Evolutionary conservation across 257 asterid genomes (phyloP).

Genomic region (Solanum chiquidenum): DNA sequence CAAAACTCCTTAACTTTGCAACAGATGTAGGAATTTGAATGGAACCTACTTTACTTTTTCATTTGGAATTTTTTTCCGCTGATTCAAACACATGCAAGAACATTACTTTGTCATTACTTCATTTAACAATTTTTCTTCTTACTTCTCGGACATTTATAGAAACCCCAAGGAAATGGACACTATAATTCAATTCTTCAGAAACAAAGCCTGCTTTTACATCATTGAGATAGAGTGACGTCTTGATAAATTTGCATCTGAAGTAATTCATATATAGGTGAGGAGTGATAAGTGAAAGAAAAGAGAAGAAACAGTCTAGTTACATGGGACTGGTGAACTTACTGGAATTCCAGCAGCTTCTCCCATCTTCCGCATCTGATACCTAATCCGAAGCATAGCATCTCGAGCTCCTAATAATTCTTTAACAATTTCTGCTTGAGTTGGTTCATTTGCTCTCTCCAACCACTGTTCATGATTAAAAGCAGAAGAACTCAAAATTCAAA

Average conservation of each 20-base stretch:
- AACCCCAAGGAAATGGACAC: not conserved
- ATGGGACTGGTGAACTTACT: conserved; percentile 29
- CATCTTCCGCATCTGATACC: conserved; percentile 78
- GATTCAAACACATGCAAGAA: not conserved
- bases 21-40: not conserved
- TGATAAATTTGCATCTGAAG: not conserved
- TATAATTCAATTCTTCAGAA: not conserved
- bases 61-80: not conserved
- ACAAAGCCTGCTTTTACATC: not conserved
- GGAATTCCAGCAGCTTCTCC: conserved; percentile 96
- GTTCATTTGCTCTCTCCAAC: conserved; percentile 43
- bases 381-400: conserved; percentile 78
- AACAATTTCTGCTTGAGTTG: conserved; percentile 40
- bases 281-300: not conserved
- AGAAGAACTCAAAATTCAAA: not conserved
- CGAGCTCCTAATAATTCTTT: conserved; percentile 79
- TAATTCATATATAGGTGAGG: not conserved
- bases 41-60: not conserved
- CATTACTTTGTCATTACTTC: not conserved
- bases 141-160: not conserved
- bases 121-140: not conserved
- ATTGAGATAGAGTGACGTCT: not conserved
- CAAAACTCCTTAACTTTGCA: not conserved
- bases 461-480: conserved; percentile 33
- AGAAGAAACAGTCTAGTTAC: not conserved